A percentile compares a stretch with the other conserved stretches of the same genome.
phyloP scores from a whole-genome alignment of 1,284 basidiomycete species.

The Pterulicium gracile region DNA sequence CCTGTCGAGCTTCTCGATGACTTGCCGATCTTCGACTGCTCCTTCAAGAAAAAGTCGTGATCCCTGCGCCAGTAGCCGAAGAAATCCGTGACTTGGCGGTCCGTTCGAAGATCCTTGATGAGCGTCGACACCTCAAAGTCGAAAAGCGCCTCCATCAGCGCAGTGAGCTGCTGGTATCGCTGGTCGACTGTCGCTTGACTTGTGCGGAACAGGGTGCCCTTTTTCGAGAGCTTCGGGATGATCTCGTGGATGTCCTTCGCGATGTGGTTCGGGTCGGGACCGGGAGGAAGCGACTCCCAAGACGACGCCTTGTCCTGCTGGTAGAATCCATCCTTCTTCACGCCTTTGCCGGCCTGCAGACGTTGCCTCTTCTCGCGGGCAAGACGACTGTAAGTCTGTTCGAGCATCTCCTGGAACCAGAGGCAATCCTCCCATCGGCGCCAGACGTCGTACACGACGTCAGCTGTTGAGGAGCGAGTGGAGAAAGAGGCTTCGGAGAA shows the following conservation, averaged over 20 bases:
- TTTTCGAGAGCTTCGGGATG: slow-evolving; percentile 58
- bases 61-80: slow-evolving; percentile 69
- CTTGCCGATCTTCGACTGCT: slow-evolving; percentile 9
- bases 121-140: slow-evolving; percentile 50
- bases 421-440: slow-evolving; percentile 73
- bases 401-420: slow-evolving; percentile 58
- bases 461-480: slow-evolving; percentile 23
- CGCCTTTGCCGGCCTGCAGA: slow-evolving; percentile 56
- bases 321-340: slow-evolving; percentile 65
- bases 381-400: slow-evolving; percentile 48
- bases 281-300: slow-evolving; percentile 77
- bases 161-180: slow-evolving; percentile 45
- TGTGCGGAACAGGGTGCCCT: slow-evolving; percentile 58
- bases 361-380: slow-evolving; percentile 55
- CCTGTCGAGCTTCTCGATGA: slow-evolving; percentile 17
- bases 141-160: slow-evolving; percentile 48
- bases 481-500: slow-evolving; percentile 19
- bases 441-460: slow-evolving; percentile 58
- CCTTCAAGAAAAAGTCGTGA: slow-evolving; percentile 42
- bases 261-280: slow-evolving; percentile 61
- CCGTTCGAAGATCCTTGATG: slow-evolving; percentile 51
- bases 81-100: slow-evolving; percentile 54
- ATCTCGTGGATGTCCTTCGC: slow-evolving; percentile 53
- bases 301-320: slow-evolving; percentile 63
- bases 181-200: slow-evolving; percentile 57